A percentile compares a stretch with the other conserved stretches of the same genome.
phyloP scores from a whole-genome alignment of 257 asterid genomes.

The Anisodus tanguticus region DNA sequence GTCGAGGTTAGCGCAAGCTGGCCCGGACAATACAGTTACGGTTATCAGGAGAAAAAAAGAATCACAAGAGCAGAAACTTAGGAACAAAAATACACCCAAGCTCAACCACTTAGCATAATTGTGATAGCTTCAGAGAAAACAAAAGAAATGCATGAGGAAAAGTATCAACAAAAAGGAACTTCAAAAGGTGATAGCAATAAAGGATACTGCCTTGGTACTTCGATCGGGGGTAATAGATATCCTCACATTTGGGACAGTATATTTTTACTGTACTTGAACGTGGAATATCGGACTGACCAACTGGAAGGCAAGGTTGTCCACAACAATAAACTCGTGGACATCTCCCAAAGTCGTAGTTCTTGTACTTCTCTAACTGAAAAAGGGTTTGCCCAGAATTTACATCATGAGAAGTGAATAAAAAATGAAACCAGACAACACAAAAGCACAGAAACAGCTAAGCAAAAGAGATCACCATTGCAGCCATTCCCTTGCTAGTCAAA shows the following conservation, averaged over 20 bases:
- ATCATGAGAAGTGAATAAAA: slow-evolving; percentile 14
- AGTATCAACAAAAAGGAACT: neutral
- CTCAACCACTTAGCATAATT: neutral
- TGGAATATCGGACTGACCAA: slow-evolving; percentile 94
- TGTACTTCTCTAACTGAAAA: slow-evolving; percentile 89
- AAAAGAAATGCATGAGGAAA: slow-evolving; percentile 31
- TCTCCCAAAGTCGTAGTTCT: slow-evolving; percentile 92
- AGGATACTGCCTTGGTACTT: slow-evolving; percentile 99
- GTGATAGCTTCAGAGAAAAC: slow-evolving; percentile 5
- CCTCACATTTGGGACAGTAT: slow-evolving; percentile 95
- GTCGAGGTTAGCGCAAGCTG: too few species aligned
- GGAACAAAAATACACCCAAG: neutral
- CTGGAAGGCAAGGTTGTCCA: slow-evolving; percentile 98
- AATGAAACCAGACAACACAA: slow-evolving; percentile 23
- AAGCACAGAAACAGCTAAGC: slow-evolving; percentile 24
- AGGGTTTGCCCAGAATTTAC: neutral
- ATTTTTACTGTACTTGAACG: slow-evolving; percentile 91
- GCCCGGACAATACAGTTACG: too few species aligned
- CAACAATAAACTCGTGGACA: slow-evolving; percentile 96
- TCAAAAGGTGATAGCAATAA: slow-evolving; percentile 31
- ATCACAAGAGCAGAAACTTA: neutral
- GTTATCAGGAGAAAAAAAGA: neutral
- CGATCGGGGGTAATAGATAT: slow-evolving; percentile 92
- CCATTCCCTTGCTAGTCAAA: slow-evolving; percentile 95
- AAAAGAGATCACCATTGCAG: slow-evolving; percentile 78